Evolutionary conservation across 2,329 filamentous ascomycete species (phyloP), one percentile per base, ranked within the genome.

Genomic region (Drechslerella dactyloides): DNA sequence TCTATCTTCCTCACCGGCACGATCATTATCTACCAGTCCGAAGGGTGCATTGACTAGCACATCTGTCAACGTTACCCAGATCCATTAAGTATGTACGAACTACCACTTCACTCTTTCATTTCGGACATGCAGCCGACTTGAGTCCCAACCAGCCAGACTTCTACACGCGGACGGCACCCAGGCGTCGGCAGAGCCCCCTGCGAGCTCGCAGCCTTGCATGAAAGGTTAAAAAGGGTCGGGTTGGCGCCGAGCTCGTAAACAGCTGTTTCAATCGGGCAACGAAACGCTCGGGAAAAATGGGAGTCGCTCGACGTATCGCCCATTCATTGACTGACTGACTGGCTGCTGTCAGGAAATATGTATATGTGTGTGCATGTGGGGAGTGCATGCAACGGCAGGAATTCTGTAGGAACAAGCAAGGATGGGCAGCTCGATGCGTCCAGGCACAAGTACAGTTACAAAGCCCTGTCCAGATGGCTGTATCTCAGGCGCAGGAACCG

Each of bases 361-460:
- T 17, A n/a, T 44, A n/a, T 4, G 40, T 8, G 40, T 44, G 5
- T 44, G n/a, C n/a, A n/a, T n/a, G n/a, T 10, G 40, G 15, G 17
- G n/a, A 15, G 4, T 44, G 40, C 40, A 44, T 44, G 40, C 15
- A 17, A 44, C 40, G 15, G 15, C 40, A 44, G 40, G 40, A 44
- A n/a, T 44, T 48, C 44, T 21, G 44, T 48, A 19, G 44, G 44
- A 48, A 48, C 44, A 48, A 19, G 44, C 44, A 21, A 10, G 44
- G 44, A 48, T 44, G 44, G 44, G 44, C 19, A 15, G 15, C 15
- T 48, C 19, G 44, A 19, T 23, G 44, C 15, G 15, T 21, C 44
- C n/a, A 13, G 37, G 27, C 27, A 33, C 27, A 8, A 33, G 37
- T 42, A 42, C 44, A 23, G 44, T 15, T 48, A 48, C 44, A 48